These are phyloP conservation scores for Trichophyton schoenleinii DNA, from an alignment of 2,329 filamentous ascomycete species.

Conservation along the genomic window DNA sequence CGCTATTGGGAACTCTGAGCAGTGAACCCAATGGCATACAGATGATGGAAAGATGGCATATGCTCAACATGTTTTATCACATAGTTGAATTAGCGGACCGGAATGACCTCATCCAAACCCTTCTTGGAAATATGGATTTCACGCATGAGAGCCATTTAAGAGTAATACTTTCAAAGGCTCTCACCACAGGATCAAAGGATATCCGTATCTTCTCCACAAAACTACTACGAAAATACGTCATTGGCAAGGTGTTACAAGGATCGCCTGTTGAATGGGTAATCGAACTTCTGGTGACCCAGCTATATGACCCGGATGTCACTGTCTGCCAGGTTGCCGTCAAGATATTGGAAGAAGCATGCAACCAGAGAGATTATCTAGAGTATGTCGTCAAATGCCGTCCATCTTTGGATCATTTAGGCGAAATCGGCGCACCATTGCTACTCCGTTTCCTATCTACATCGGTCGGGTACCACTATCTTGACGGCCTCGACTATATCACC, in stretches of 20 bases:
- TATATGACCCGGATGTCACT: constrained; percentile 94
- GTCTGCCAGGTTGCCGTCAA: constrained; percentile 95
- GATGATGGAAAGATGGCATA: constrained; percentile 90
- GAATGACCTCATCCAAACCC: constrained; percentile 76
- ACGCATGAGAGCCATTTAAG: constrained; percentile 76
- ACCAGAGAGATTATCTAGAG: constrained; percentile 77
- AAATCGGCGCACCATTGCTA: constrained; percentile 87
- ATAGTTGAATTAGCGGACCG: constrained; percentile 85
- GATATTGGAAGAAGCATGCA: constrained; percentile 94
- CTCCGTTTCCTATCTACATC: constrained; percentile 90
- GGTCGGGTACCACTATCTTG: constrained; percentile 92
- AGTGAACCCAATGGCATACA: constrained; percentile 69
- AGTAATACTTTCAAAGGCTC: constrained; percentile 82
- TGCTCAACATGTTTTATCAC: constrained; percentile 99
- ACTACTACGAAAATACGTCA: constrained; percentile 74
- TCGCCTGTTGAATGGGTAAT: constrained; percentile 74
- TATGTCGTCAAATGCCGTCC: constrained; percentile 95
- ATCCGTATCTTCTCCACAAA: constrained; percentile 86
- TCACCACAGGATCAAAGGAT: constrained; percentile 80
- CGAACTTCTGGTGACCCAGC: constrained; percentile 86
- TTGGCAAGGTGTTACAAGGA: constrained; percentile 37
- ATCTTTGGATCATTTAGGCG: constrained; percentile 84
- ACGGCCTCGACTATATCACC: constrained; percentile 94
- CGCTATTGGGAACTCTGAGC: constrained; percentile 78
- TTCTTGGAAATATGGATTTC: constrained; percentile 88